A percentile compares a stretch with the other conserved stretches of the same genome.
These are phyloP conservation scores for Aspergillus sp. DNA, from an alignment of 2,329 filamentous ascomycete species.

Conservation along the genomic window DNA sequence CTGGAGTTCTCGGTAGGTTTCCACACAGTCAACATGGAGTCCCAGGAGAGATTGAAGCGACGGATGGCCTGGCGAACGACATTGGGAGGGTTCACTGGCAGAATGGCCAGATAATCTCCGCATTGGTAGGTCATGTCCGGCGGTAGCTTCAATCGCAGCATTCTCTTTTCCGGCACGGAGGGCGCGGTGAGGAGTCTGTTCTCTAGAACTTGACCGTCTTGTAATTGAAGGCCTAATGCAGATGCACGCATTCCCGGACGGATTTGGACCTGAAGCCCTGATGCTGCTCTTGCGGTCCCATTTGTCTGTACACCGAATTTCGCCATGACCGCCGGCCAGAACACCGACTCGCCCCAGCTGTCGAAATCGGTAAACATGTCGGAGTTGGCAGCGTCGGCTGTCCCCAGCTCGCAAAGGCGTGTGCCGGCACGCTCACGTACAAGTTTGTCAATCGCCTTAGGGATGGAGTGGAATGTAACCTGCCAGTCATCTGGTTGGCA, in stretches of 20 bases:
- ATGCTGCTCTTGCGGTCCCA: conserved; percentile 23
- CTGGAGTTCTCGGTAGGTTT: conserved; percentile 47
- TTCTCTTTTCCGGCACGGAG: conserved; percentile 58
- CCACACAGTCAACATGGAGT: conserved; percentile 63
- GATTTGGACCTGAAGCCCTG: conserved; percentile 49
- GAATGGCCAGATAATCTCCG: conserved; percentile 73
- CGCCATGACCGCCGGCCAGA: conserved; percentile 53
- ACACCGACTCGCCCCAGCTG: conserved; percentile 61
- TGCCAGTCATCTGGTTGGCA: conserved; percentile 42
- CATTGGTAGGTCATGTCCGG: conserved; percentile 64
- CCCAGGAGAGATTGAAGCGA: conserved; percentile 66
- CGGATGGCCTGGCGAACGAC: conserved; percentile 64
- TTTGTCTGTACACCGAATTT: conserved; percentile 27
- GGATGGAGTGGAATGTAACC: conserved; percentile 65
- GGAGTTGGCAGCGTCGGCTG: conserved; percentile 60
- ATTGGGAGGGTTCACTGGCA: conserved; percentile 67
- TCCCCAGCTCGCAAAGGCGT: conserved; percentile 51
- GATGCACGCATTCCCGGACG: conserved; percentile 54
- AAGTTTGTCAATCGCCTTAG: conserved; percentile 59
- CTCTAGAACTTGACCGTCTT: conserved; percentile 59
- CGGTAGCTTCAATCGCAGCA: conserved; percentile 68
- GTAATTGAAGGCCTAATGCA: conserved; percentile 62
- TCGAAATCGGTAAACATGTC: conserved; percentile 71
- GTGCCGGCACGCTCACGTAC: conserved; percentile 53
- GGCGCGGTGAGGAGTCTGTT: conserved; percentile 53